phyloP scores from a whole-genome alignment of 2,329 filamentous ascomycete genomes.

The Ceratocystiopsis sp. region DNA sequence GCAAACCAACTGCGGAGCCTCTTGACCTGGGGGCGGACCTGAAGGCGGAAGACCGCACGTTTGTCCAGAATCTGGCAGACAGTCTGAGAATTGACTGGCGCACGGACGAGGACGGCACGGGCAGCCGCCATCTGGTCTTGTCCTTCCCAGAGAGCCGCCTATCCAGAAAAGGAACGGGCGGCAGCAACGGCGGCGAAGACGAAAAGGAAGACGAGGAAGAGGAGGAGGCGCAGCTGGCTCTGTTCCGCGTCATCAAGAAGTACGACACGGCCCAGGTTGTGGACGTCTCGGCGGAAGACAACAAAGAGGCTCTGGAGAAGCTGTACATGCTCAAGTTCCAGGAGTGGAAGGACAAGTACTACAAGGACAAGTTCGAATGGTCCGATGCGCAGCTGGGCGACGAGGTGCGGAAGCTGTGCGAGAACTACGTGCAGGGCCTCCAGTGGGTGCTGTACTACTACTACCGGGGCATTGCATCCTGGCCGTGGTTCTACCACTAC shows the following conservation, averaged over 20 bases:
- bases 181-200: conserved; percentile 37
- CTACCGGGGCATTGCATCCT: conserved; percentile 90
- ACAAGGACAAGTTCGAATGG: conserved; percentile 79
- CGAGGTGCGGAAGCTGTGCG: conserved; percentile 65
- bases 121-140: conserved; percentile 33
- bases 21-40: conserved; percentile 59
- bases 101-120: conserved; percentile 39
- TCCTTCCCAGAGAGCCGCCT: conserved; percentile 26
- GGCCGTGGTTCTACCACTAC: conserved; percentile 96
- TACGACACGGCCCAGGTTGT: conserved; percentile 83
- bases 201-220: conserved; percentile 55
- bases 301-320: conserved; percentile 59
- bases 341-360: conserved; percentile 91
- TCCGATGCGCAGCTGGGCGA: conserved; percentile 55
- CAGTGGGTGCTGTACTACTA: conserved; percentile 99
- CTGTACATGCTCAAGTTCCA: conserved; percentile 84
- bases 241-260: conserved; percentile 69
- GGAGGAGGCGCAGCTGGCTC: conserved; percentile 67
- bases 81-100: conserved; percentile 39
- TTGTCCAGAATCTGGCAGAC: conserved; percentile 72
- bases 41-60: conserved; percentile 76
- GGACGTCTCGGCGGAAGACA: conserved; percentile 63
- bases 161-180: conserved; percentile 1
- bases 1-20: conserved; percentile 43
- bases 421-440: conserved; percentile 94